Evolutionary conservation across 176 grass and related monocot genomes (phyloP), one percentile per base, ranked within the genome.

Genomic region (Pontederia crassipes): DNA sequence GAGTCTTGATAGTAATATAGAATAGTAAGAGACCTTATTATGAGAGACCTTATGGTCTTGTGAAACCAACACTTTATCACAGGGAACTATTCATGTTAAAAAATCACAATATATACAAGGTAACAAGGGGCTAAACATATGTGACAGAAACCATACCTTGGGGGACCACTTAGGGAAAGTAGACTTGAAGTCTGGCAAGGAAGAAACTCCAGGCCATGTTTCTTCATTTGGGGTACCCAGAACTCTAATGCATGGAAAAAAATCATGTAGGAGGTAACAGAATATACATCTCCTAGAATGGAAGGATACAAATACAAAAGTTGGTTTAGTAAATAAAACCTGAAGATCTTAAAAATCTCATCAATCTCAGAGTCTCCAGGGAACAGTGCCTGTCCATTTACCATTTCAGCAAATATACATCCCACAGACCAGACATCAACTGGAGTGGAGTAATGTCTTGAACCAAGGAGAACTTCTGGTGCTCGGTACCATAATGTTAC

Each of bases 371-470:
- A 97, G 57, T 90, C 83, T 12, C 92, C 92, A 68, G 92, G 87
- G 72, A 97, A 97, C 12, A 97, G 69, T 52, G 92, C 76, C 58
- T 67, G 80, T 50, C 82, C 81, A 46, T 82, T 90, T 65, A 90
- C 78, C 91, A 96, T 96, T 77, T 96, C 91, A 64, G 91, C 91
- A 67, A 96, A 96, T 75, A 96, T 87, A 75, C 91, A 96, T 57
- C 91, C 91, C 64, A 90, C 81, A 40, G 91, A 96, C 91, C 91
- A 96, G 59, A 96, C 57, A 35, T 96, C 86, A 71, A 96, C 81
- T 67, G 91, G 86, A 29, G 91, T 96, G n/a, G 91, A 96, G 65
- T 96, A 96, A 20, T 87, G 80, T 62, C 72, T 80, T 20, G 83
- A 79, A 35, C 91, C 91, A 55, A 96, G 79, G 67, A 96, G 77